Evolutionary conservation across 2,329 filamentous ascomycete species (phyloP), one percentile per base, ranked within the genome.

Genomic region (Pseudocercospora crystallina): DNA sequence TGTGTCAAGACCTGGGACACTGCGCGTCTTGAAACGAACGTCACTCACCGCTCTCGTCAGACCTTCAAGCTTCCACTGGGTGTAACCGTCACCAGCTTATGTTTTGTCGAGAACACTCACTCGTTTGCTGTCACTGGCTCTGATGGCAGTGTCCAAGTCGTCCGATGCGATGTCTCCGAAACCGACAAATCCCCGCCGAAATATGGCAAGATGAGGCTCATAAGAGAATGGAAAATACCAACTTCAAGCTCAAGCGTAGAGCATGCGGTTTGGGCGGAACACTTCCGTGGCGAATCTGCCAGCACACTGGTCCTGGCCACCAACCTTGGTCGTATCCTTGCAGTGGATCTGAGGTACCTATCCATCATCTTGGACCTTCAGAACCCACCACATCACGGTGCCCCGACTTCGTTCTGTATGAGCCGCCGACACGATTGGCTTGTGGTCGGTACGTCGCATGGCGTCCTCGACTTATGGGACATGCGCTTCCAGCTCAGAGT

Each of bases 1-100:
- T 84, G 82, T 5, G 89, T 96, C 49, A 95, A 89, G 65, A 80
- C 99, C 5, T 99, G 94, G 94, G 94, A 99, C 71, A 87, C 90
- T 20, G 85, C 84, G 20, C 82, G 94, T 17, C 78, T 99, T 5
- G 94, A 99, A 71, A 86, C 90, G 38, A 97, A 96, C 66, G 83
- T 97, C 3, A 49, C 47, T 11, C 87, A 95, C 62, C 83, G 90
- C 37, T 90, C 94, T 26, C 81, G 92, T 15, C 89, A 95, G 65
- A 95, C 89, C 0, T 87, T 96, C 71, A 85, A 80, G 50, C 89
- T 96, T 61, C 80, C 80, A 0, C 72, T 81, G 1, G 86, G 85
- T 1, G 80, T 85, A 0, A 86, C 83, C 52, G 87, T 97, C 2
- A 84, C 89, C 29, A 85, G 89, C 11, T 71, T 99, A 15, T 91